Evolutionary conservation across 352 stramenopile species (phyloP).

Genomic region (Phytophthora tubulina): DNA sequence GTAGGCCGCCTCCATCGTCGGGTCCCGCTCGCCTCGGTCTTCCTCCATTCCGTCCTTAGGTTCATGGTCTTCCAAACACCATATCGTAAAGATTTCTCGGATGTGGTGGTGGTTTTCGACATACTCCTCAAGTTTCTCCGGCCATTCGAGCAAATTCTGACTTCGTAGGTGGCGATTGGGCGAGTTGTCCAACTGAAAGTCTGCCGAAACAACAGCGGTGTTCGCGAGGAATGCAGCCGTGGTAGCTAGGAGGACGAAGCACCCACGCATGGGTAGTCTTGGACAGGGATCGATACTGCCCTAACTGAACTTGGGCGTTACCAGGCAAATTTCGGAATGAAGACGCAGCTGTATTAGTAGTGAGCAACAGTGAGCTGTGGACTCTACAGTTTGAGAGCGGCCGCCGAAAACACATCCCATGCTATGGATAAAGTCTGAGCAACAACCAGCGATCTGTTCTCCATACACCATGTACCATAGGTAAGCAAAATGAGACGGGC

Average conservation of each 20-base stretch:
- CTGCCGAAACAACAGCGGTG: conserved; percentile 1
- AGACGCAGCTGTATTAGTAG: neutral
- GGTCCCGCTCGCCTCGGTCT: neutral
- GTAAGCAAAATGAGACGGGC: conserved; percentile 19
- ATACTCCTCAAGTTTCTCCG: conserved; percentile 18
- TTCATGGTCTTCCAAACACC: conserved; percentile 28
- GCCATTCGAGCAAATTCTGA: conserved; percentile 18
- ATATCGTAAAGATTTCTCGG: conserved; percentile 20
- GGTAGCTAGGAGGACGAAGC: conserved; percentile 1
- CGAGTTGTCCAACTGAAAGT: neutral
- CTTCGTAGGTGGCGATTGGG: conserved; percentile 19
- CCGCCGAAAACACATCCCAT: conserved; percentile 24
- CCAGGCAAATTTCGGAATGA: conserved; percentile 8
- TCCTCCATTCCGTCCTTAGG: conserved; percentile 6
- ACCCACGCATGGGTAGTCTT: conserved; percentile 15
- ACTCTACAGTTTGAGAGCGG: conserved; percentile 18
- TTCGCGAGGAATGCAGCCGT: neutral
- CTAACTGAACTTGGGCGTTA: conserved; percentile 6
- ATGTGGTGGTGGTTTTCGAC: conserved; percentile 25
- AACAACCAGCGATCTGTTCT: conserved; percentile 4
- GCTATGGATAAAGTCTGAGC: conserved; percentile 2
- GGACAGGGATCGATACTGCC: neutral
- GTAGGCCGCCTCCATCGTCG: conserved; percentile 1
- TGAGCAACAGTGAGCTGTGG: neutral
- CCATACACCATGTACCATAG: neutral